phyloP scores from a whole-genome alignment of 768 basidiomycete species.

The Termitomyces sp. region DNA sequence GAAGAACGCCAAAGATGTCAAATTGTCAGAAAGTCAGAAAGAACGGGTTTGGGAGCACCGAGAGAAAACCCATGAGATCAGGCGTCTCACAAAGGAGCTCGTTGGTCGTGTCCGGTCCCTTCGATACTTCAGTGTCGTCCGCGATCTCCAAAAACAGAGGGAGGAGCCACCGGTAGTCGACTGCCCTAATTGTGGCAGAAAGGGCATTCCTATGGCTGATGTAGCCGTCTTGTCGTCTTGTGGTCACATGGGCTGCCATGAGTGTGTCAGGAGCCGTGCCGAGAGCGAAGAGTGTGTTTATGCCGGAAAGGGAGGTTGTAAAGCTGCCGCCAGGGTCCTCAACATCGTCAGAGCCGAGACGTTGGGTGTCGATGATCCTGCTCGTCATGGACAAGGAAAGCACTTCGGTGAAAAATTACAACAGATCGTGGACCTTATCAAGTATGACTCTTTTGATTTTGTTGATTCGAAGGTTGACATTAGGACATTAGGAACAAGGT shows the following conservation, averaged over 20 bases:
- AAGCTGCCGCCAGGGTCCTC: slow-evolving; percentile 72
- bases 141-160: slow-evolving; percentile 77
- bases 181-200: slow-evolving; percentile 58
- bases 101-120: slow-evolving; percentile 86
- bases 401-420: slow-evolving; percentile 85
- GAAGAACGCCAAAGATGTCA: slow-evolving; percentile 50
- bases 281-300: slow-evolving; percentile 81
- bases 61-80: slow-evolving; percentile 82
- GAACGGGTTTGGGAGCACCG: slow-evolving; percentile 76
- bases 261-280: slow-evolving; percentile 69
- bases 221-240: slow-evolving; percentile 88
- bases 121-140: slow-evolving; percentile 89
- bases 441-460: slow-evolving; percentile 35
- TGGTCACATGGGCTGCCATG: slow-evolving; percentile 80
- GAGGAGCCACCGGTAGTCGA: slow-evolving; percentile 52
- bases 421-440: slow-evolving; percentile 68
- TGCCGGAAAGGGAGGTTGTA: slow-evolving; percentile 62
- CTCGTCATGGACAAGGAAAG: slow-evolving; percentile 64
- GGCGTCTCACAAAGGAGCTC: slow-evolving; percentile 81
- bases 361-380: slow-evolving; percentile 74
- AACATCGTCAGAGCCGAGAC: slow-evolving; percentile 81
- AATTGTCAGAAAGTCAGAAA: slow-evolving; percentile 48
- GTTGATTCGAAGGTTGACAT: slow-evolving; percentile 3
- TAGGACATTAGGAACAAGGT: slow-evolving; percentile 48
- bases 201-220: slow-evolving; percentile 56